Evolutionary conservation across 2,329 filamentous ascomycete genomes (phyloP).

Genomic region (Botryosphaeria dothidea): DNA sequence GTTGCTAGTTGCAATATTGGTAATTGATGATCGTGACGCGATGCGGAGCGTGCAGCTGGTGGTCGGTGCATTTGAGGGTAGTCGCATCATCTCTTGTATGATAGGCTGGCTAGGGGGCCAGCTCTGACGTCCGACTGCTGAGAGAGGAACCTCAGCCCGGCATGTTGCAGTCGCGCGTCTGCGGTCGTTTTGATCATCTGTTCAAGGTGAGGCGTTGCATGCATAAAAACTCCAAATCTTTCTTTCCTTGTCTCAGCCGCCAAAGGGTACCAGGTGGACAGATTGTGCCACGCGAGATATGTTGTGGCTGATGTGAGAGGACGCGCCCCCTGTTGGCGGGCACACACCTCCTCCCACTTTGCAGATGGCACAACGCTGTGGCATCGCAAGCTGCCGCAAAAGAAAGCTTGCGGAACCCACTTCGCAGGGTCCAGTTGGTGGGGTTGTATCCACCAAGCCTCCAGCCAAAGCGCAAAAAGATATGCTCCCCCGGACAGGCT

Average conservation of each 20-base stretch:
- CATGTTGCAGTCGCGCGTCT: background rate
- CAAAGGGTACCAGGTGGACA: background rate
- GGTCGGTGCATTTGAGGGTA: background rate
- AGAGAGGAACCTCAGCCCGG: background rate
- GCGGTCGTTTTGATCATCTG: background rate
- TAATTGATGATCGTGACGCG: background rate
- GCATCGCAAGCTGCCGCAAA: background rate
- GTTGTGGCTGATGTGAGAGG: slow-evolving; percentile 10
- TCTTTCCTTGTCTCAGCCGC: background rate
- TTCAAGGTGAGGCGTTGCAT: background rate
- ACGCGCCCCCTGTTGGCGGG: slow-evolving; percentile 1
- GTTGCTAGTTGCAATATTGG: background rate
- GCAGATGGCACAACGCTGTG: background rate
- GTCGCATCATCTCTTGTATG: background rate
- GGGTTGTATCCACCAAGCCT: too few relatives aligned
- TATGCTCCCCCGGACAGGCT: slow-evolving; percentile 19
- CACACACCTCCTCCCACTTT: background rate
- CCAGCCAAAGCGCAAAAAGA: background rate
- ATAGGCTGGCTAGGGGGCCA: background rate
- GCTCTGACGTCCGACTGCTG: background rate
- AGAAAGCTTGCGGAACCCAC: background rate
- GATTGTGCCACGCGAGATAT: background rate
- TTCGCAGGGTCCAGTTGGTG: too few relatives aligned
- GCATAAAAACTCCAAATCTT: background rate
- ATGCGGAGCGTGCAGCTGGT: background rate